Evolutionary conservation across 495 filamentous ascomycete genomes (phyloP), one percentile per base, ranked within the genome.

Genomic region (Aspergillus campestris): DNA sequence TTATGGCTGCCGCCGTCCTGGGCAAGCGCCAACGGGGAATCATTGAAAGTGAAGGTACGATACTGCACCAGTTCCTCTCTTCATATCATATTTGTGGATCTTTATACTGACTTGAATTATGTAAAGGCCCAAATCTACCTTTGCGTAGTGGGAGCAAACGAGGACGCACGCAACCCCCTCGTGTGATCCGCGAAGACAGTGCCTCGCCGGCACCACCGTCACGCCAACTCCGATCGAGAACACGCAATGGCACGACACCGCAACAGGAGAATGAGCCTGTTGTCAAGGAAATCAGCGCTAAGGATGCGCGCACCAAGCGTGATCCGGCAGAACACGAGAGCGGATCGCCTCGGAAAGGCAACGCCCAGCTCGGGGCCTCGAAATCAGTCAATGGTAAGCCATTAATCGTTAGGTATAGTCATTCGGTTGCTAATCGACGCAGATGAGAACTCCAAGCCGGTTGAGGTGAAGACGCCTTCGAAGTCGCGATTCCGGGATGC

Each of bases 21-120:
- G 83, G 84, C 60, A 89, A 94, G 78, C 80, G 87, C 76, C 75
- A 61, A 71, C 81, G 71, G 64, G 66, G 59, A 66, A 69, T 51
- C 52, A 62, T 58, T 54, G 72, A 54, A 36, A 34, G 53, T 41
- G 65, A 70, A 63, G 80, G 86, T 87, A 83, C 57, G 28, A 29
- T 28, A 31, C n/a, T 31, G 44, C 34, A 42, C 47, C 36, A 29
- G 33, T 39, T 38, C 41, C 38, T 56, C 27, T 34, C 31, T 54
- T 39, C 40, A 42, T 58, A 40, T 61, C 51, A 42, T 46, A 53
- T 53, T 47, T 15, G 42, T 58, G 38, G 49, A 52, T 56, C 35
- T 24, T 1, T 24, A 24, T 24, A 24, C 18, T 24, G 18, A 24
- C 18, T 2, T 24, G 4, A 24, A 24, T 24, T 24, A 24, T 24